Base-by-base conservation (phyloP, 2,329 filamentous ascomycete genomes). In the Talaromyces marneffei region DNA sequence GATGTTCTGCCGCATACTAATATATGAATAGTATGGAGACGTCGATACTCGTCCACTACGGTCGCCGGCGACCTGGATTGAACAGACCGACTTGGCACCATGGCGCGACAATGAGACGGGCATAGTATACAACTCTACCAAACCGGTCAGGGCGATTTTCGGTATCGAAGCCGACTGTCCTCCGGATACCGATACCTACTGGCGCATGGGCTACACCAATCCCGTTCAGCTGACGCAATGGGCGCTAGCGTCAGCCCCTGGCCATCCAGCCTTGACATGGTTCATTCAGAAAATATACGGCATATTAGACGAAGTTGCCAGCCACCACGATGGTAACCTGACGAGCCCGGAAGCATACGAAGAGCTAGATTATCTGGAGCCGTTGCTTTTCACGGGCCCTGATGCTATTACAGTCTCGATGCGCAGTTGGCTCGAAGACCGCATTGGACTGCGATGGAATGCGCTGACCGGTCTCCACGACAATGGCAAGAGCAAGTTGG, bases 151-250 rank as follows among this genome's bases (percentile, higher is more conserved):
- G 4, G 67, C 66, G 9, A 67, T 74, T 42, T 66, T 73, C 35
- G 71, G 72, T 23, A 64, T 74, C 16, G 72, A 74, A 66, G 71
- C 70, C 4, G 72, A 74, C 55, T 70, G 65, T 42, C 55, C 63
- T 18, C 67, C 69, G 1, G 60, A 67, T 12, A 65, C 53, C 37
- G 66, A 72, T 53, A 40, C 57, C 5, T 72, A 72, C 60, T 74
- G 72, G 72, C 71, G 71, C n/a, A 68, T 71, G 67, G 72, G 72
- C 31, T 74, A 74, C 63, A 63, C 66, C 20, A 69, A 69, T 56
- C 69, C 72, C 2, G 61, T 73, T 16, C 71, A 74, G 56, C 62
- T 73, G 6, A 73, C 71, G 0, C 71, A 73, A 33, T 74, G 72
- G 72, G 64, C 70, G 0, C 65, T 74, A 5, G 71, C 71, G 1